phyloP scores from a whole-genome alignment of 2,329 filamentous ascomycete species.

The Colletotrichum tamarilloi region DNA sequence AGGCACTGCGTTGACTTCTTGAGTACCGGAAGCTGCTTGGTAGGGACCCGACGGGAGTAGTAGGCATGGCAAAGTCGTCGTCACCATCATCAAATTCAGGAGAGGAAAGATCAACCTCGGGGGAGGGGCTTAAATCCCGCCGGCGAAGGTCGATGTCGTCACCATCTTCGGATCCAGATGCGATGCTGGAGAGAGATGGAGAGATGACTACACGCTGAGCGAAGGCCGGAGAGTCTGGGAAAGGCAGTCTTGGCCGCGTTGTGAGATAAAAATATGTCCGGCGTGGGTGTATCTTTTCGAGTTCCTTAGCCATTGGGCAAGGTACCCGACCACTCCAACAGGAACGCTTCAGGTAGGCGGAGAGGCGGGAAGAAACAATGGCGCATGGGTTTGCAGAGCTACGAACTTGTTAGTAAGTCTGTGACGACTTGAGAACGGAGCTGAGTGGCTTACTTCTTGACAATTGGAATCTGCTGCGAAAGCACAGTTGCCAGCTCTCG shows the following conservation, averaged over 20 bases:
- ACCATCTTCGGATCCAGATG: constrained; percentile 63
- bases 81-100: constrained; percentile 84
- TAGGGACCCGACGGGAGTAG: constrained; percentile 73
- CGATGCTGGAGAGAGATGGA: constrained; percentile 80
- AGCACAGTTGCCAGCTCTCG: constrained; percentile 91
- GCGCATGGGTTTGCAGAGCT: constrained; percentile 97
- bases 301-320: constrained; percentile 92
- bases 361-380: constrained; percentile 92
- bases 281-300: constrained; percentile 91
- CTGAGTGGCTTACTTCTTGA: constrained; percentile 81
- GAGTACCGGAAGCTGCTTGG: constrained; percentile 57
- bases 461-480: constrained; percentile 79
- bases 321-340: constrained; percentile 82
- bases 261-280: constrained; percentile 97
- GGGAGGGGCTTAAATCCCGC: constrained; percentile 85
- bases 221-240: constrained; percentile 63
- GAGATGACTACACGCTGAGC: constrained; percentile 74
- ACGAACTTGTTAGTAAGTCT: constrained; percentile 39
- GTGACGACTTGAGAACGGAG: constrained; percentile 11
- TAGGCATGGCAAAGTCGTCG: constrained; percentile 68
- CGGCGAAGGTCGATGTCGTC: constrained; percentile 79
- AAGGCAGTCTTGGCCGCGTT: constrained; percentile 83
- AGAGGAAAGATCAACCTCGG: constrained; percentile 90
- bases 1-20: constrained; percentile 72
- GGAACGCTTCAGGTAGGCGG: constrained; percentile 88